Conservation (phyloP, 148 eudicot species). For the Rhododendron ferrugineum region DNA sequence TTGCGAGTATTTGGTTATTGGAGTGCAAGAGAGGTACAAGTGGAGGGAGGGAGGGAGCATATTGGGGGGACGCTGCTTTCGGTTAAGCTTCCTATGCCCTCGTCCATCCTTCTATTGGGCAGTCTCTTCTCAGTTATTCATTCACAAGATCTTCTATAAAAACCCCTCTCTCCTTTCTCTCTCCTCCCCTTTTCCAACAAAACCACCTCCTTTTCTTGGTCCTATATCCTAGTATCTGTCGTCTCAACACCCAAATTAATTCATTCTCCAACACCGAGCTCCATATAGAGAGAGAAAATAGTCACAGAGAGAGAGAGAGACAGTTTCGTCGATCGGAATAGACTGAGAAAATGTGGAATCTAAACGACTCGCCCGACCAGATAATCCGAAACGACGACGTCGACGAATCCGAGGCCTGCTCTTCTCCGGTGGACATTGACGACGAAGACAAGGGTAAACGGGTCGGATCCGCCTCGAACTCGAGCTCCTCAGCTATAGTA, state of each 20-base stretch:
- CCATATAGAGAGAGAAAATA: slow-evolving; percentile 11
- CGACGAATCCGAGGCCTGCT: slow-evolving; percentile 48
- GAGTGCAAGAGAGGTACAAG: neutral
- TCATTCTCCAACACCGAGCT: neutral
- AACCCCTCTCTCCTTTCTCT: neutral
- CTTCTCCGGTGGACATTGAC: slow-evolving; percentile 37
- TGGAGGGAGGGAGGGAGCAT: neutral
- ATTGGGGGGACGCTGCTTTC: slow-evolving; percentile 16
- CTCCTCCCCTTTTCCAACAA: neutral
- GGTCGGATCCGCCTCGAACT: slow-evolving; percentile 54
- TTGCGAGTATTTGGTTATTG: neutral
- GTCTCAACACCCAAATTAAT: neutral
- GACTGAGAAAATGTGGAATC: slow-evolving; percentile 72
- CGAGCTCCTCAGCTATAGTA: slow-evolving; percentile 56
- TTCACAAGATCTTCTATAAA: slow-evolving; percentile 7
- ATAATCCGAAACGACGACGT: slow-evolving; percentile 17
- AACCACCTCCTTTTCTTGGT: neutral
- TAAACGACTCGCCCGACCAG: slow-evolving; percentile 71
- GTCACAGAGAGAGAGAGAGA: neutral
- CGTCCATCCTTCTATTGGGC: slow-evolving; percentile 35
- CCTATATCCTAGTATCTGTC: neutral
- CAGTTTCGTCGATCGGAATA: neutral
- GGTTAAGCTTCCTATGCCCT: slow-evolving; percentile 30
- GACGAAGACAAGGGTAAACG: slow-evolving; percentile 45
- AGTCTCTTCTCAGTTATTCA: neutral